These are phyloP conservation scores for Penicillium paneum DNA, from an alignment of 2,329 filamentous ascomycete species.

Conservation along the genomic window DNA sequence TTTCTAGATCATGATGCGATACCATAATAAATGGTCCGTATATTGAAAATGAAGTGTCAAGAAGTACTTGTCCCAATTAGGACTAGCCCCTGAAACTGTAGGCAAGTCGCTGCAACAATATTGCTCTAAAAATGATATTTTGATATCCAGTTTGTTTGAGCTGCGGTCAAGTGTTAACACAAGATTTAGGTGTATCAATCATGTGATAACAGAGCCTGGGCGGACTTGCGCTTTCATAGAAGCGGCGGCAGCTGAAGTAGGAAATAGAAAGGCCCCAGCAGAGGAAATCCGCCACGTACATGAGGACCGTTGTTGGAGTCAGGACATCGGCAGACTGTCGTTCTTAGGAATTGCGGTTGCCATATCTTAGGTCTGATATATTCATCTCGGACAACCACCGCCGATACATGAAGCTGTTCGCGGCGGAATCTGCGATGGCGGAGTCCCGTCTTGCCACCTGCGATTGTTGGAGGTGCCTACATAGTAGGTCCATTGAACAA, in stretches of 20 bases:
- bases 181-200: not conserved
- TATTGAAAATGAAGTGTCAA: no score
- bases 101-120: no score
- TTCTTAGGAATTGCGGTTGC: conserved; percentile 68
- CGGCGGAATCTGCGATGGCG: not conserved
- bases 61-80: no score
- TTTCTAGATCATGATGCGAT: not conserved
- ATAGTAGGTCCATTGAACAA: not conserved
- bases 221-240: not conserved
- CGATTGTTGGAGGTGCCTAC: conserved; percentile 39
- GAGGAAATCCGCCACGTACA: not conserved
- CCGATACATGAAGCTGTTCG: not conserved
- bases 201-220: not conserved
- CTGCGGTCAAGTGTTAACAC: not conserved
- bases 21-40: no score
- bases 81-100: no score
- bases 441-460: conserved; percentile 46
- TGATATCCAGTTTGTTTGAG: not conserved
- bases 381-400: not conserved
- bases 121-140: no score
- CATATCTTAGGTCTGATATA: conserved; percentile 45
- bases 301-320: conserved; percentile 55
- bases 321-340: conserved; percentile 59
- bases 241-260: not conserved
- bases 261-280: not conserved